phyloP scores from a whole-genome alignment of 345 rosid species.

The Luvunga scandens region DNA sequence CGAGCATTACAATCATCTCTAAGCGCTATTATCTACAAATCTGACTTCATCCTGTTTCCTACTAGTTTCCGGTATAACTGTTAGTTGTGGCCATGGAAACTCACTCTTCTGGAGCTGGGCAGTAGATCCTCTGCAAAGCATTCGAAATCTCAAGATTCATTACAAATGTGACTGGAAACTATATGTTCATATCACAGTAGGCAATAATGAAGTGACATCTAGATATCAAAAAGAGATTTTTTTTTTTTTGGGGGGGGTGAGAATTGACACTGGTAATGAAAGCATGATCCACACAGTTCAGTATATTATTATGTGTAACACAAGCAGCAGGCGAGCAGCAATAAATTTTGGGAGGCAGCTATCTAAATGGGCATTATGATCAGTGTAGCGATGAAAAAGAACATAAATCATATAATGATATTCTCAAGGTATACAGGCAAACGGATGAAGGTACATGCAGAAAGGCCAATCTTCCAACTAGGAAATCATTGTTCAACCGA shows the following conservation, averaged over 20 bases:
- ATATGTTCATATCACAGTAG: not conserved
- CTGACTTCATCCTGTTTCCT: not conserved
- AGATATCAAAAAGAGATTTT: too few relatives aligned
- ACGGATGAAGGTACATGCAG: not conserved
- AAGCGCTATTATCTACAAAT: conserved; percentile 19
- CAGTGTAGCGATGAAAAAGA: not conserved
- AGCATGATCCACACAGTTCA: not conserved
- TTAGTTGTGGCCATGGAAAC: conserved; percentile 29
- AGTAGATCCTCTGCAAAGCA: conserved; percentile 40
- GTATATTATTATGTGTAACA: too few relatives aligned
- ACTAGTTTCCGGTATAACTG: not conserved
- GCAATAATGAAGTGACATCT: too few relatives aligned
- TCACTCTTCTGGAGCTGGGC: conserved; percentile 44
- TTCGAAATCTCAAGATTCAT: not conserved
- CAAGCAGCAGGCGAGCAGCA: not conserved
- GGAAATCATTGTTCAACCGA: not conserved
- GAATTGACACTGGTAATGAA: too few relatives aligned
- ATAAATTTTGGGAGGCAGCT: not conserved
- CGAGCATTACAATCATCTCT: not conserved
- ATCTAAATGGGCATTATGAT: not conserved
- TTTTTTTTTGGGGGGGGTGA: too few relatives aligned
- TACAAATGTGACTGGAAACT: not conserved
- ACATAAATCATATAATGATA: not conserved
- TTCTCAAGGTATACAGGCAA: not conserved
- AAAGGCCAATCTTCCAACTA: not conserved